These are phyloP conservation scores for Tolypocladium cylindrosporum DNA, from an alignment of 2,329 filamentous ascomycete species.

Conservation along the genomic window DNA sequence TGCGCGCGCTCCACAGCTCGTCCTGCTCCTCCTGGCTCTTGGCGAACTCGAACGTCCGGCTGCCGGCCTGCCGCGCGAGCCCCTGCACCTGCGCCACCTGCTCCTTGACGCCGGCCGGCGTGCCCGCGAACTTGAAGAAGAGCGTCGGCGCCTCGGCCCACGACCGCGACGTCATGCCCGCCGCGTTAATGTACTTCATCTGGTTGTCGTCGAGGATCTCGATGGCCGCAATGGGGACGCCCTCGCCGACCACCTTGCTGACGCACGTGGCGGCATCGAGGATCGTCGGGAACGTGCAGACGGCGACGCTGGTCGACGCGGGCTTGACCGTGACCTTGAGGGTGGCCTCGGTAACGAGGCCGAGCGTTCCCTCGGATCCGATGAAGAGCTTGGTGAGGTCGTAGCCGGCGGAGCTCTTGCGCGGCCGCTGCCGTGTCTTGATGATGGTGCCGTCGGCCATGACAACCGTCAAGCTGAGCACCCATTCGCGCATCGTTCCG, in stretches of 20 bases:
- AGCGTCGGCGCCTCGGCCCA: constrained; percentile 69
- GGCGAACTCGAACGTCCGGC: constrained; percentile 70
- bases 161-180: constrained; percentile 52
- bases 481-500: constrained; percentile 93
- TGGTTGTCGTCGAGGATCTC: constrained; percentile 89
- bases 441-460: constrained; percentile 84
- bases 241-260: constrained; percentile 66
- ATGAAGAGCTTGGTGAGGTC: constrained; percentile 85
- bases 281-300: constrained; percentile 49
- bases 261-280: constrained; percentile 71
- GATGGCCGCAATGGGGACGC: constrained; percentile 80
- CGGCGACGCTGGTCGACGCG: constrained; percentile 69
- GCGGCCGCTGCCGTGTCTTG: constrained; percentile 77
- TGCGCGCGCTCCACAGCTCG: constrained; percentile 75
- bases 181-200: constrained; percentile 61
- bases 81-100: constrained; percentile 59
- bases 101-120: constrained; percentile 62
- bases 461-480: constrained; percentile 76
- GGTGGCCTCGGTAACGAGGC: constrained; percentile 82
- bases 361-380: constrained; percentile 84
- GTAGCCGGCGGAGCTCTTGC: constrained; percentile 87
- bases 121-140: constrained; percentile 79
- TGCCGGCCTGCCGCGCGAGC: constrained; percentile 51
- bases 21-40: constrained; percentile 56
- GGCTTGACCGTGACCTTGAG: constrained; percentile 79